These are phyloP conservation scores for Thalia dealbata DNA, from an alignment of 176 grass and related monocot species.

Conservation along the genomic window DNA sequence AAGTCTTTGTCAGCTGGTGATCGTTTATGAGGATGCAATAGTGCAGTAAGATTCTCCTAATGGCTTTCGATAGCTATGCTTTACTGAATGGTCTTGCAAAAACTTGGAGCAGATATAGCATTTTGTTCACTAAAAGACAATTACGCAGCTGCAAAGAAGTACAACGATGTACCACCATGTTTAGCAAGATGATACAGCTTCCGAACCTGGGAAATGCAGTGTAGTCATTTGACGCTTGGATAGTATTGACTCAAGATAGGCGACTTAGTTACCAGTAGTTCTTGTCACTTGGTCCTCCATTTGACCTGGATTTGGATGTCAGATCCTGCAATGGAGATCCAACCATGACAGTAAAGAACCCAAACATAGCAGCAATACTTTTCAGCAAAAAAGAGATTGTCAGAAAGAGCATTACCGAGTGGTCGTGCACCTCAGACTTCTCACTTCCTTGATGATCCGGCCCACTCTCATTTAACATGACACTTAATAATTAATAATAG, in stretches of 20 bases:
- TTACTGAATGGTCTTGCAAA: not conserved
- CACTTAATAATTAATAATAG: too few relatives aligned
- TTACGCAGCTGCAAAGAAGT: not conserved
- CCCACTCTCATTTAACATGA: too few relatives aligned
- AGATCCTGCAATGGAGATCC: not conserved
- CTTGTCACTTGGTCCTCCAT: not conserved
- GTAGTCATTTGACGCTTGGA: not conserved
- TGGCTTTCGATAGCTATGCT: not conserved
- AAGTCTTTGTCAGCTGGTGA: not conserved
- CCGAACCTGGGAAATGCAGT: not conserved
- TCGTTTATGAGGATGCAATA: not conserved
- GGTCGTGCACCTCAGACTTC: too few relatives aligned
- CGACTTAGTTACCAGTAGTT: not conserved
- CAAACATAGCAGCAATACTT: too few relatives aligned
- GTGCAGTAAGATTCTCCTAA: not conserved
- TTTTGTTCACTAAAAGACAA: not conserved
- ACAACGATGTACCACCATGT: not conserved
- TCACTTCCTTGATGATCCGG: too few relatives aligned
- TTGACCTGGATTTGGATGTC: not conserved
- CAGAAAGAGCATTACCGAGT: too few relatives aligned
- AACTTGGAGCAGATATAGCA: not conserved
- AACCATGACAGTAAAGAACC: not conserved
- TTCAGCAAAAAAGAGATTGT: too few relatives aligned
- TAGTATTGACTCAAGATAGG: not conserved
- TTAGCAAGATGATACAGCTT: not conserved